Evolutionary conservation across 1,284 basidiomycete species (phyloP).

Genomic region (Trichosporon faecale): DNA sequence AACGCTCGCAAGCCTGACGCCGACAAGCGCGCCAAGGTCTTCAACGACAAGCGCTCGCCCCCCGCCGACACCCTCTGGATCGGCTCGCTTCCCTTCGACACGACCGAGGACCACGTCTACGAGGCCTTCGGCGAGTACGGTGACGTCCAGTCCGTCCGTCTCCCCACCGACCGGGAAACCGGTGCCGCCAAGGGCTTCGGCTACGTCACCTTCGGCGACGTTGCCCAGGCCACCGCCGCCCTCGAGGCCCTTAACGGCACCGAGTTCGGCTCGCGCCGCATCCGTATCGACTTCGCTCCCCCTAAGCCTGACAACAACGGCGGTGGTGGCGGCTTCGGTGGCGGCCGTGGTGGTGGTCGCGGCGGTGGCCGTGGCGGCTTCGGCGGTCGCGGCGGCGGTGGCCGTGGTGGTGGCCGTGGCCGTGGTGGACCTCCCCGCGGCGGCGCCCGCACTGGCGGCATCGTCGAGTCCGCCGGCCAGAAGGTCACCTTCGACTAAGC

Average conservation of each 20-base stretch:
- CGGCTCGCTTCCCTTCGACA: conserved; percentile 80
- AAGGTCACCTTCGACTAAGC: conserved; percentile 71
- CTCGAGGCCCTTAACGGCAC: conserved; percentile 65
- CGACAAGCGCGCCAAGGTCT: conserved; percentile 73
- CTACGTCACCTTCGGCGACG: conserved; percentile 87
- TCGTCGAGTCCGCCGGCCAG: conserved; percentile 69
- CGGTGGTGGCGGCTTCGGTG: conserved; percentile 32
- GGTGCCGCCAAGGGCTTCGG: conserved; percentile 93
- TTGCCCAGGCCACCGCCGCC: conserved; percentile 79
- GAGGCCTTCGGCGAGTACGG: conserved; percentile 87
- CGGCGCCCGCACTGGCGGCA: conserved; percentile 66
- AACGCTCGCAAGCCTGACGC: conserved; percentile 57
- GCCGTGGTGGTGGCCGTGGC: conserved; percentile 51
- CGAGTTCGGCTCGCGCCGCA: conserved; percentile 76
- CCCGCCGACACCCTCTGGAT: conserved; percentile 81
- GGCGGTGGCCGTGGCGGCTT: conserved; percentile 51
- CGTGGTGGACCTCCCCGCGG: conserved; percentile 46
- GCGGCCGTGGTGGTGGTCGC: conserved; percentile 54
- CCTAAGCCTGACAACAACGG: conserved; percentile 63
- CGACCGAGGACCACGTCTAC: conserved; percentile 84
- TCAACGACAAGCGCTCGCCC: conserved; percentile 67
- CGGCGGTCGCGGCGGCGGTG: conserved; percentile 29
- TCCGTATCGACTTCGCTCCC: conserved; percentile 87
- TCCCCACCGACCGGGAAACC: conserved; percentile 90
- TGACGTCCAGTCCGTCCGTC: conserved; percentile 78